Evolutionary conservation across 129 eudicot species (phyloP).

Genomic region (Artemisia tridentata): DNA sequence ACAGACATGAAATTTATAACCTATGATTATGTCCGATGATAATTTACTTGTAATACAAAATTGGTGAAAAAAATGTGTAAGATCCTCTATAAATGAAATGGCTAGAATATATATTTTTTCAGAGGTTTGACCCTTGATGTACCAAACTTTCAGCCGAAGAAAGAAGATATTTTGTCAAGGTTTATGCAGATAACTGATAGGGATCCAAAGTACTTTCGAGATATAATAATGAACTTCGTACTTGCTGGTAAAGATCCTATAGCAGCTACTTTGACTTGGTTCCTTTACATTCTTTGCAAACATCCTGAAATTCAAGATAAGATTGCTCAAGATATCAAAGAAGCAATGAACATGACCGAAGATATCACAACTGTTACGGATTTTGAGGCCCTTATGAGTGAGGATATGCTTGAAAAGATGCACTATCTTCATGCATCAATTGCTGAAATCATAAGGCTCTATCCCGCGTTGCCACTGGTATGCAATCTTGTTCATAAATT

Average conservation of each 20-base stretch:
- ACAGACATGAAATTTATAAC: too few species aligned
- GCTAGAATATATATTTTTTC: too few species aligned
- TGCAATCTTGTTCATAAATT: not conserved
- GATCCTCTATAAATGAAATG: too few species aligned
- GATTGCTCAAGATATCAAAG: constrained; percentile 46
- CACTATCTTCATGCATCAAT: constrained; percentile 64
- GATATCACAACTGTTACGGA: constrained; percentile 22
- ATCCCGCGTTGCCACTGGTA: constrained; percentile 80
- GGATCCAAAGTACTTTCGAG: constrained; percentile 50
- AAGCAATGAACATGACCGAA: constrained; percentile 27
- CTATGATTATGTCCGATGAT: not conserved
- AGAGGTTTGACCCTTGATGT: not conserved
- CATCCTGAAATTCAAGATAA: constrained; percentile 56
- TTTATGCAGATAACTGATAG: constrained; percentile 38
- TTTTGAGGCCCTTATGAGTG: constrained; percentile 42
- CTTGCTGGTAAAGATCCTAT: constrained; percentile 73
- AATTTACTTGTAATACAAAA: not conserved
- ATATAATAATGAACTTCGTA: constrained; percentile 52
- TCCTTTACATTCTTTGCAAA: constrained; percentile 60
- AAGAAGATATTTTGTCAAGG: constrained; percentile 60
- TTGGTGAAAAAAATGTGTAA: not conserved
- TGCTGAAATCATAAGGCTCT: constrained; percentile 69
- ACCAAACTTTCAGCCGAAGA: constrained; percentile 35
- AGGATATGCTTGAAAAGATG: constrained; percentile 59
- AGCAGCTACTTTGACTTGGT: constrained; percentile 62